Conservation (phyloP, 2,329 filamentous ascomycete genomes). For the Aspergillus tamarii region DNA sequence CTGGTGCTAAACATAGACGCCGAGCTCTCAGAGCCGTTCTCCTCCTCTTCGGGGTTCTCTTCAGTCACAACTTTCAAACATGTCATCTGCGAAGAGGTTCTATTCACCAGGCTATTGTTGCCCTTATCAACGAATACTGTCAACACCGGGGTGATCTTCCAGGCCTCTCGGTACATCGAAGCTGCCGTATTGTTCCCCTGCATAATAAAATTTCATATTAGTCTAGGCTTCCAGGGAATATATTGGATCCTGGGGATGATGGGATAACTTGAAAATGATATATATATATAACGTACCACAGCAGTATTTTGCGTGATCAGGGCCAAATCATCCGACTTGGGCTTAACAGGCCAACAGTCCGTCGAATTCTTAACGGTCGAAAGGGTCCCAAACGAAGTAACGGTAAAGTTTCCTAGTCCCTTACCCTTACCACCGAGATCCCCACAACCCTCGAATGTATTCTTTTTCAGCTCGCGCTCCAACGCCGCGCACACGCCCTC, state of each 20-base stretch:
- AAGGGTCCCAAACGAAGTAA: constrained; percentile 9
- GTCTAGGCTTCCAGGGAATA: not conserved
- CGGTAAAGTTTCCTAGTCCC: constrained; percentile 14
- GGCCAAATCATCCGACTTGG: constrained; percentile 15
- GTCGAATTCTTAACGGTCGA: constrained; percentile 11
- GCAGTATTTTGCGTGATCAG: constrained; percentile 7
- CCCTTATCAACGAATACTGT: constrained; percentile 16
- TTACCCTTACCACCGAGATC: constrained; percentile 4
- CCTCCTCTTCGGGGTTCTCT: not conserved
- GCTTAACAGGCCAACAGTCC: constrained; percentile 18
- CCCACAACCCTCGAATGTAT: constrained; percentile 11
- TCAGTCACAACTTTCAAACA: constrained; percentile 21
- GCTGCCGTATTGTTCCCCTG: constrained; percentile 11
- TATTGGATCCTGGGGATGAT: not conserved
- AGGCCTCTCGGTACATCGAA: constrained; percentile 11
- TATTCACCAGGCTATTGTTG: constrained; percentile 13
- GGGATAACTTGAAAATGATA: not conserved
- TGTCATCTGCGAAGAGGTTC: constrained; percentile 20
- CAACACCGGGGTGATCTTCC: constrained; percentile 19
- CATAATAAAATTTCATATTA: not conserved
- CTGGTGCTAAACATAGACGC: not conserved
- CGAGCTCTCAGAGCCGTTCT: not conserved
- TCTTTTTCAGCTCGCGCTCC: not conserved
- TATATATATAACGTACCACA: not conserved
- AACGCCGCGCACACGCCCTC: constrained; percentile 5